A percentile compares a stretch with the other conserved stretches of the same genome.
These are phyloP conservation scores for Penicillium atrosanguineum DNA, from an alignment of 495 filamentous ascomycete species.

Conservation along the genomic window DNA sequence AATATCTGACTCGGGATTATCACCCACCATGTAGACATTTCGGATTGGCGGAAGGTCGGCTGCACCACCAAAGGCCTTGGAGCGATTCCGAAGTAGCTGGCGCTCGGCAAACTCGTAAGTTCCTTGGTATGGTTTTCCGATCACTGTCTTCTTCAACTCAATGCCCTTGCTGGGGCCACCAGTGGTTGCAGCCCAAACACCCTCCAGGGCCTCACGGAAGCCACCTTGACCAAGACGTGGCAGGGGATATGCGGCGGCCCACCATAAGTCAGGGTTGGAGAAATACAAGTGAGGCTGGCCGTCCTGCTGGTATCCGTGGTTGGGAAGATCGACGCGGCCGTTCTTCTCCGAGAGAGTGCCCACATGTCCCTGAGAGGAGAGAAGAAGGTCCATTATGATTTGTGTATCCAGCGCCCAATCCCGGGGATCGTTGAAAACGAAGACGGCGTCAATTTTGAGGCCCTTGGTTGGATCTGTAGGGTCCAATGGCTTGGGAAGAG, in stretches of 20 bases:
- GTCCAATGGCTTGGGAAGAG: constrained; percentile 47
- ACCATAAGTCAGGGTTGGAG: constrained; percentile 86
- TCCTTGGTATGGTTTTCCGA: constrained; percentile 75
- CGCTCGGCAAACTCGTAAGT: constrained; percentile 86
- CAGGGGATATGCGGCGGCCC: constrained; percentile 78
- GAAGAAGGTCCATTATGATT: constrained; percentile 74
- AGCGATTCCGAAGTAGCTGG: constrained; percentile 60
- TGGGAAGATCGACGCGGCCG: constrained; percentile 54
- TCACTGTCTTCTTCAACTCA: constrained; percentile 60
- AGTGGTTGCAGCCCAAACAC: constrained; percentile 72
- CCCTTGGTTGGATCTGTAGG: constrained; percentile 38
- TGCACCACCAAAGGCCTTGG: constrained; percentile 35
- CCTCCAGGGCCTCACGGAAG: constrained; percentile 77
- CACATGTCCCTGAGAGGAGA: constrained; percentile 68
- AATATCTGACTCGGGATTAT: constrained; percentile 93
- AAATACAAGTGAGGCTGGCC: constrained; percentile 81
- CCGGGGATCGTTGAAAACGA: constrained; percentile 87
- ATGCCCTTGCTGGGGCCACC: constrained; percentile 53
- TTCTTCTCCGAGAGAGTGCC: constrained; percentile 72
- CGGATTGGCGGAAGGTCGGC: constrained; percentile 44
- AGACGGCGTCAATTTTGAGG: constrained; percentile 77
- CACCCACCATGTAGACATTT: constrained; percentile 94
- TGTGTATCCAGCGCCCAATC: constrained; percentile 92
- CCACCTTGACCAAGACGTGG: constrained; percentile 91
- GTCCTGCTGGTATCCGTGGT: constrained; percentile 72